A percentile compares a stretch with the other conserved stretches of the same genome.
phyloP scores from a whole-genome alignment of 1,284 basidiomycete genomes.

The Moesziomyces aphidis region DNA sequence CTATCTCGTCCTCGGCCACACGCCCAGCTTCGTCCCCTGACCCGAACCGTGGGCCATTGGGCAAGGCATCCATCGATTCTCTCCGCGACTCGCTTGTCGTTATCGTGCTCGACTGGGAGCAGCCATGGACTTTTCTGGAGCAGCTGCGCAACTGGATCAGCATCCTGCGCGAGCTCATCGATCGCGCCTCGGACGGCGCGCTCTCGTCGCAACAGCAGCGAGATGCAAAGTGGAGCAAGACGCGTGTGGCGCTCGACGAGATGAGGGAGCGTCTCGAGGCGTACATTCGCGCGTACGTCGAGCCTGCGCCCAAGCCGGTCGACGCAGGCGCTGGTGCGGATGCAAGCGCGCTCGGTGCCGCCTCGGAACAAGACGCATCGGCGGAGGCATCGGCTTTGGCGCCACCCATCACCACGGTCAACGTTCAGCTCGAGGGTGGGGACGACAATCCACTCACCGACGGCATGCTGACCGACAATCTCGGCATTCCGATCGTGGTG shows the following conservation, averaged over 20 bases:
- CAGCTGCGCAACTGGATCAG: constrained; percentile 86
- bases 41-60: constrained; percentile 1
- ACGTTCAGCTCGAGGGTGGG: constrained; percentile 61
- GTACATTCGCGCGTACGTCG: constrained; percentile 86
- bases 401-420: constrained; percentile 72
- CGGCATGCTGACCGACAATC: constrained; percentile 65
- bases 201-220: constrained; percentile 73
- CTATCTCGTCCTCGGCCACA: constrained; percentile 7
- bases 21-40: constrained; percentile 1
- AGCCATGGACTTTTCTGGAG: constrained; percentile 89
- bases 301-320: constrained; percentile 73
- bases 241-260: constrained; percentile 70
- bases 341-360: not conserved
- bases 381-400: constrained; percentile 61
- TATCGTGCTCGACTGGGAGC: constrained; percentile 94
- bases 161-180: constrained; percentile 43
- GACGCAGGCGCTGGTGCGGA: constrained; percentile 9
- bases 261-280: constrained; percentile 84
- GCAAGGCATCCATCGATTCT: constrained; percentile 65
- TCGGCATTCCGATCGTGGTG: constrained; percentile 88
- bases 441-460: constrained; percentile 44
- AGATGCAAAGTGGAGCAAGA: constrained; percentile 75
- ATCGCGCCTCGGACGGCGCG: constrained; percentile 74
- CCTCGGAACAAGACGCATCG: not conserved
- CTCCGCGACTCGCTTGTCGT: constrained; percentile 84